These are phyloP conservation scores for Anaeromyces robustus DNA, from an alignment of 192 early-diverging fungal species.

Conservation along the genomic window DNA sequence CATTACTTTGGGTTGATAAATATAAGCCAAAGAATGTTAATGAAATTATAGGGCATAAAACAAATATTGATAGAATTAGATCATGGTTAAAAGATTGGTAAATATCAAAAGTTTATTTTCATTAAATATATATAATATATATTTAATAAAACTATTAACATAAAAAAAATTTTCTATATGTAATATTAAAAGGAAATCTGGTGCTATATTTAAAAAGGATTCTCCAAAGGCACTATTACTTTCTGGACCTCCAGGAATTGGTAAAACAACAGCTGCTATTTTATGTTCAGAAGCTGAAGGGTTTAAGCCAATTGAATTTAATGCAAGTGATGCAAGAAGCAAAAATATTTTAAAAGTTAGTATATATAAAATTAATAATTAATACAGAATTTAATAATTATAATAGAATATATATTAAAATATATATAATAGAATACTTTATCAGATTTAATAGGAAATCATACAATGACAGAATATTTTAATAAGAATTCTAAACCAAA, in stretches of 20 bases:
- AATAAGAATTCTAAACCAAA: constrained; percentile 4
- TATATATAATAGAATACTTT: not conserved
- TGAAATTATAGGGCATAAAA: constrained; percentile 82
- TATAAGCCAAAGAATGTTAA: constrained; percentile 63
- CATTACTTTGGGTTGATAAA: constrained; percentile 80
- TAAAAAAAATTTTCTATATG: no score
- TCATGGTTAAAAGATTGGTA: constrained; percentile 68
- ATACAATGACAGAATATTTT: constrained; percentile 40
- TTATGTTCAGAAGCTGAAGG: constrained; percentile 66
- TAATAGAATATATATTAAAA: not conserved
- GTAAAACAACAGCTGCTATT: constrained; percentile 92
- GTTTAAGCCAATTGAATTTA: constrained; percentile 80
- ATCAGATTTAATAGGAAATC: constrained; percentile 32
- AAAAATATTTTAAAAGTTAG: constrained; percentile 67
- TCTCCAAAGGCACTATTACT: constrained; percentile 35
- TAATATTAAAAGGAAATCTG: not conserved
- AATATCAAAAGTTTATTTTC: not conserved
- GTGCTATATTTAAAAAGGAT: not conserved
- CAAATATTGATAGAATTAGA: constrained; percentile 42
- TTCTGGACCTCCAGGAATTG: constrained; percentile 92
- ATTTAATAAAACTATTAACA: no score
- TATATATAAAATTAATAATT: not conserved
- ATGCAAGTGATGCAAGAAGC: constrained; percentile 89
- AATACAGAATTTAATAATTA: not conserved
- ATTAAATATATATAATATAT: no score